Conservation (phyloP, 2,329 filamentous ascomycete species). For the Botrytis elliptica region DNA sequence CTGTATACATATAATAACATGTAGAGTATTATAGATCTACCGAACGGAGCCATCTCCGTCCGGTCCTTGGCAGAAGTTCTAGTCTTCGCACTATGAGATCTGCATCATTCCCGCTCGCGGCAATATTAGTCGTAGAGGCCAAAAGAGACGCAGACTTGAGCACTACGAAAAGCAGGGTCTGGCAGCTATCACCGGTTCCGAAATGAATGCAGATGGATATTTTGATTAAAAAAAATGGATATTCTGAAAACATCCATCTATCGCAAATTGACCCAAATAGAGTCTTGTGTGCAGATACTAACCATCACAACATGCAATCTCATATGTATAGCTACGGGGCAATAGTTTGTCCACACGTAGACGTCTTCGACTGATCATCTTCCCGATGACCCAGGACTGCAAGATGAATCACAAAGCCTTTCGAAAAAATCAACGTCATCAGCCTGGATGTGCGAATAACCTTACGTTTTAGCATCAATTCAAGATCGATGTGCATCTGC, state of each 20-base stretch:
- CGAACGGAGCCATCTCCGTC: background rate
- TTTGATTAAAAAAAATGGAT: background rate
- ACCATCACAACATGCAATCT: background rate
- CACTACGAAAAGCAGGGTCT: conserved; percentile 4
- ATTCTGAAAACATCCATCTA: background rate
- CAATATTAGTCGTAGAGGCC: background rate
- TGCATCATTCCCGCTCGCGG: conserved; percentile 8
- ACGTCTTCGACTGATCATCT: background rate
- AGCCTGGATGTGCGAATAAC: background rate
- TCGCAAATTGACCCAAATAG: background rate
- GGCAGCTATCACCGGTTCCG: background rate
- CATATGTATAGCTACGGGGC: conserved; percentile 5
- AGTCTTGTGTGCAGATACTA: conserved; percentile 8
- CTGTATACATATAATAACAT: background rate
- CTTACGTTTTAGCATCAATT: background rate
- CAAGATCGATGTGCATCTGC: conserved; percentile 2
- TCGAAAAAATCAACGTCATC: background rate
- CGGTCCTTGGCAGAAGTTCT: conserved; percentile 7
- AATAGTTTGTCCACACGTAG: conserved; percentile 5
- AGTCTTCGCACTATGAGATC: conserved; percentile 17
- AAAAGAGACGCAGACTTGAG: background rate
- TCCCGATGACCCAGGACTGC: background rate
- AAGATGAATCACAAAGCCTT: background rate
- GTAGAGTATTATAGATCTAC: conserved; percentile 4
- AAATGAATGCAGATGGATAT: background rate